Base-by-base conservation (phyloP, 1,284 basidiomycete genomes). In the Cryptococcus sp. region DNA sequence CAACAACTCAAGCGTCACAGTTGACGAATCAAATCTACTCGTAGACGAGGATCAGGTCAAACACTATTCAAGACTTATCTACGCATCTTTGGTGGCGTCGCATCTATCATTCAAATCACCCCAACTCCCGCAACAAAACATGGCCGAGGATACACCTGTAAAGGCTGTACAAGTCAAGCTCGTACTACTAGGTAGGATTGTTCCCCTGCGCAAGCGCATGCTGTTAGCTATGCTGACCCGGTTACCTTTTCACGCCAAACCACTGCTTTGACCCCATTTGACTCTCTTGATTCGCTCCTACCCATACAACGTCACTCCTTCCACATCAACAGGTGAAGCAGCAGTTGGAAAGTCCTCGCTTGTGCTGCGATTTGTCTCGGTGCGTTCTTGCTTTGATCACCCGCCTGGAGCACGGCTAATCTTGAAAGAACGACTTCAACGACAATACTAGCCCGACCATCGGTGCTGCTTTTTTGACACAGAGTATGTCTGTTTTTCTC, bases 261-360 rank as follows among this genome's bases (percentile, higher is more conserved):
- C n/a, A n/a, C n/a, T n/a, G n/a, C n/a, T n/a, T n/a, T n/a, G n/a
- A n/a, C n/a, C n/a, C n/a, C n/a, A n/a, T n/a, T n/a, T n/a, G n/a
- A n/a, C n/a, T n/a, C n/a, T n/a, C n/a, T n/a, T n/a, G n/a, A n/a
- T n/a, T n/a, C n/a, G n/a, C n/a, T n/a, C n/a, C n/a, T n/a, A n/a
- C n/a, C n/a, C n/a, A n/a, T n/a, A n/a, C n/a, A n/a, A n/a, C n/a
- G n/a, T n/a, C n/a, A n/a, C n/a, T n/a, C n/a, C n/a, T n/a, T n/a
- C n/a, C n/a, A n/a, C 23, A 23, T 7, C 13, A 9, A 2, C 69
- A 94, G 91, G 94, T 64, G 96, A 98, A 80, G 92, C 94, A 56
- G 94, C 96, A 53, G 96, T 99, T 50, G 96, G 96, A 60, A 99
- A 99, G 80, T 97, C 93, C n/a, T 98, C 93, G 23, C 86, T 99